These are phyloP conservation scores for Rhododendron griersonianum DNA, from an alignment of 148 eudicot species.

Conservation along the genomic window DNA sequence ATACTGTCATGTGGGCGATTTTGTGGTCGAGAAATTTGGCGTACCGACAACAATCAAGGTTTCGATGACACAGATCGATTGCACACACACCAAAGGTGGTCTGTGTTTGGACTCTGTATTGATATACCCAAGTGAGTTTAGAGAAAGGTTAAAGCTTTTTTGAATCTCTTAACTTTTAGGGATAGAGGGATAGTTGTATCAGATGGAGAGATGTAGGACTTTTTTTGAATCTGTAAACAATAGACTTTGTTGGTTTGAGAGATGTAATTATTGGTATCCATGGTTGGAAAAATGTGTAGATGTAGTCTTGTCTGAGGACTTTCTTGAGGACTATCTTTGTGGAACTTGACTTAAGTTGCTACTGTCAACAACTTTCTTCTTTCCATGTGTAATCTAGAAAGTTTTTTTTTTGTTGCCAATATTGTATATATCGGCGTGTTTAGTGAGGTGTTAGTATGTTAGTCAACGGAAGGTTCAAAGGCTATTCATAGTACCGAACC, in stretches of 20 bases:
- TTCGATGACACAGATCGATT: conserved; percentile 84
- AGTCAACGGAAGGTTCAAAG: too few relatives aligned
- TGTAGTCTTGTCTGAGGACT: background rate
- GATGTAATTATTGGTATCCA: background rate
- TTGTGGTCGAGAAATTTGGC: conserved; percentile 37
- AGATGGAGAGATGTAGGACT: background rate
- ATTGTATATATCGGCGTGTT: too few relatives aligned
- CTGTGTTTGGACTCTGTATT: conserved; percentile 65
- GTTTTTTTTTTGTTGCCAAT: background rate
- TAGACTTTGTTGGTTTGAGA: background rate
- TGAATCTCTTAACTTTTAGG: conserved; percentile 18
- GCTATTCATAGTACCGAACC: too few relatives aligned
- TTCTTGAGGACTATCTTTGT: background rate
- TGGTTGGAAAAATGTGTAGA: background rate
- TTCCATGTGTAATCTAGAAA: background rate
- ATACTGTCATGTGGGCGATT: conserved; percentile 64
- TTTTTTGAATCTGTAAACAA: background rate
- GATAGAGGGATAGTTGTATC: background rate
- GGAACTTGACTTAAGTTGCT: background rate
- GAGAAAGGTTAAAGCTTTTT: conserved; percentile 61
- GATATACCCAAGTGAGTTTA: conserved; percentile 51
- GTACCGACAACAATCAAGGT: conserved; percentile 38
- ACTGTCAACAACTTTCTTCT: background rate
- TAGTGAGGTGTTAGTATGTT: too few relatives aligned
- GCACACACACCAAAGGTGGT: conserved; percentile 87